Evolutionary conservation across 768 basidiomycete species (phyloP).

Genomic region (Gymnopilus dilepis): DNA sequence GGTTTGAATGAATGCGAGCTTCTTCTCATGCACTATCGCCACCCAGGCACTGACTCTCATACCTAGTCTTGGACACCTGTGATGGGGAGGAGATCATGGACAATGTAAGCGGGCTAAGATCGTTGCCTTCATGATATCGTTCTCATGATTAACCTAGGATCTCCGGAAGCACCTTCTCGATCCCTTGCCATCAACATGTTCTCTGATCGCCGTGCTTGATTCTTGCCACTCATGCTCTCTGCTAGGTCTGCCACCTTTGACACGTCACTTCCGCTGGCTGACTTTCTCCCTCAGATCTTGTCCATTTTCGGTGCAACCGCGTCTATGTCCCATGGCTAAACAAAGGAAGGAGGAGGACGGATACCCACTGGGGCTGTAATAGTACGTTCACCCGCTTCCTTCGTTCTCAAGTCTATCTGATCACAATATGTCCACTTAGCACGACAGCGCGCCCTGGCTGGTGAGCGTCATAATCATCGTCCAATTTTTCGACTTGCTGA

Average conservation of each 20-base stretch:
- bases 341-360: constrained; percentile 44
- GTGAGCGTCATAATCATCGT: neutral
- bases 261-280: neutral
- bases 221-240: constrained; percentile 47
- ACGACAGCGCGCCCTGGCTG: neutral
- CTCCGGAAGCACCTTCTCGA: constrained; percentile 40
- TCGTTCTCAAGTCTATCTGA: neutral
- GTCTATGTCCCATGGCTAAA: constrained; percentile 52
- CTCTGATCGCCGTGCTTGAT: constrained; percentile 43
- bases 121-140: no score
- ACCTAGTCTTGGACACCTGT: constrained; percentile 40
- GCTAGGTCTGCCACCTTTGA: constrained; percentile 32
- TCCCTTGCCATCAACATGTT: constrained; percentile 38
- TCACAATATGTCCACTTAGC: neutral
- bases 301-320: constrained; percentile 48
- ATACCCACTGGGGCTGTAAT: constrained; percentile 35
- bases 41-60: neutral
- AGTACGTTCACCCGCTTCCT: constrained; percentile 27
- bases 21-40: neutral
- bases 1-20: constrained; percentile 55
- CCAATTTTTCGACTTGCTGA: neutral
- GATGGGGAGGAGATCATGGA: constrained; percentile 43
- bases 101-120: constrained; percentile 34
- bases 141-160: constrained; percentile 26
- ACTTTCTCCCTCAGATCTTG: constrained; percentile 36